These are phyloP conservation scores for Hyphodiscus hymeniophilus DNA, from an alignment of 495 filamentous ascomycete genomes.

Conservation along the genomic window DNA sequence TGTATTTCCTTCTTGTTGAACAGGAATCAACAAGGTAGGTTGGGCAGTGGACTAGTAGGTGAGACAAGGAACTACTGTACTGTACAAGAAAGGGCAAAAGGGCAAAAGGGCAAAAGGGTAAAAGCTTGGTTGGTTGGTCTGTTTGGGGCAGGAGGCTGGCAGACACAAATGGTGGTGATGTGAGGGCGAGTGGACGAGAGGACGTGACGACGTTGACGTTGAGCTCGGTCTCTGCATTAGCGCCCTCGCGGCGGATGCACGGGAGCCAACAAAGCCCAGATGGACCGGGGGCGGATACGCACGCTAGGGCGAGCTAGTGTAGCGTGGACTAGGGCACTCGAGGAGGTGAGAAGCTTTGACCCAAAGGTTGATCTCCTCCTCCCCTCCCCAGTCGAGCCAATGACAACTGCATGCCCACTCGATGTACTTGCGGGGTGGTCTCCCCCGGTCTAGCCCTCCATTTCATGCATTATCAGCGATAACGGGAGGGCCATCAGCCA, in stretches of 20 bases:
- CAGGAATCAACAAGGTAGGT: no score
- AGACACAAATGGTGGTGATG: conserved; percentile 2
- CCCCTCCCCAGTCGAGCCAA: no score
- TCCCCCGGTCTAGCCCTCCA: neutral
- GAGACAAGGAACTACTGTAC: no score
- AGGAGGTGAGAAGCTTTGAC: no score
- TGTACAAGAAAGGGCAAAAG: no score
- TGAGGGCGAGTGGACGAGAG: conserved; percentile 4
- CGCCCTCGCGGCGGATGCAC: conserved; percentile 2
- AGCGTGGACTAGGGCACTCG: no score
- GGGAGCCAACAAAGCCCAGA: conserved; percentile 10
- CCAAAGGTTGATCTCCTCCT: no score
- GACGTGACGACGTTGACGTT: conserved; percentile 3
- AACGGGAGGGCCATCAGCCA: neutral
- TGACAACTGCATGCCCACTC: no score
- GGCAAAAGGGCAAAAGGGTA: no score
- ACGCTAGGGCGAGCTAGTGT: no score
- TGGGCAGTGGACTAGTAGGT: no score
- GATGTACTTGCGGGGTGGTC: neutral
- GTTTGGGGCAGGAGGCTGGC: neutral
- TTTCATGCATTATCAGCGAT: conserved; percentile 13
- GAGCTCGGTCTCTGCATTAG: conserved; percentile 4
- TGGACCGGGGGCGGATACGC: neutral
- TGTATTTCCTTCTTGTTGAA: neutral
- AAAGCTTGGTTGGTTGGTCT: neutral